Conservation (phyloP, 768 basidiomycete species). For the Cyclocybe aegerita region DNA sequence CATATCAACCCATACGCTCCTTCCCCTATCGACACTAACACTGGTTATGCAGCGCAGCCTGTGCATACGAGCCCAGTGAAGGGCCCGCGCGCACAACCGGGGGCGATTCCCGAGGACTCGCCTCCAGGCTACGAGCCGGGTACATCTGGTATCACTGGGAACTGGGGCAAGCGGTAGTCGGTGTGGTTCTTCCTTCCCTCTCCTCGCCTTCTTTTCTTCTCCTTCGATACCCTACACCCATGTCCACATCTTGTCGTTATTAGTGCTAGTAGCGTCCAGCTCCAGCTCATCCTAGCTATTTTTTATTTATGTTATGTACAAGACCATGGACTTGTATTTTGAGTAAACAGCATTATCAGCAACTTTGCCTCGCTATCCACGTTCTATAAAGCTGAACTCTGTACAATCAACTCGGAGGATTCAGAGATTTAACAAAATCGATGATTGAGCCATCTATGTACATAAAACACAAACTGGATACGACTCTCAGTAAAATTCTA, state of each 20-base stretch:
- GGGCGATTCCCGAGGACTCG: conserved; percentile 44
- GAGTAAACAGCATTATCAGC: conserved; percentile 5
- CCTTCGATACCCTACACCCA: neutral
- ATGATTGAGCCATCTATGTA: too few relatives aligned
- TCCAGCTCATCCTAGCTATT: neutral
- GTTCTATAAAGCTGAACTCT: too few relatives aligned
- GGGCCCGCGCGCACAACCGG: conserved; percentile 40
- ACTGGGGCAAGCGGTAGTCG: conserved; percentile 48
- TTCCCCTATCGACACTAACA: conserved; percentile 38
- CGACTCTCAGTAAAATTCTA: too few relatives aligned
- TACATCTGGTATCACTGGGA: conserved; percentile 43
- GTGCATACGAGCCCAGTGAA: conserved; percentile 37
- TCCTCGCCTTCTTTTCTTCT: neutral
- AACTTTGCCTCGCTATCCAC: too few relatives aligned
- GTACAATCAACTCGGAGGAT: too few relatives aligned
- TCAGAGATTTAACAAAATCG: too few relatives aligned
- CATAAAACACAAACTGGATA: too few relatives aligned
- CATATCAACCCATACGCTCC: conserved; percentile 26
- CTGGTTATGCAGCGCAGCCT: conserved; percentile 16
- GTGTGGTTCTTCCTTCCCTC: neutral
- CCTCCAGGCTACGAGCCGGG: conserved; percentile 71
- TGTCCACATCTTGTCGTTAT: too few relatives aligned
- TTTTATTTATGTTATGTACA: conserved; percentile 17
- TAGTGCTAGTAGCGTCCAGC: neutral
- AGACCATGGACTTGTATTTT: conserved; percentile 17